phyloP scores from a whole-genome alignment of 441 rosid genomes.

The Breynia disticha region DNA sequence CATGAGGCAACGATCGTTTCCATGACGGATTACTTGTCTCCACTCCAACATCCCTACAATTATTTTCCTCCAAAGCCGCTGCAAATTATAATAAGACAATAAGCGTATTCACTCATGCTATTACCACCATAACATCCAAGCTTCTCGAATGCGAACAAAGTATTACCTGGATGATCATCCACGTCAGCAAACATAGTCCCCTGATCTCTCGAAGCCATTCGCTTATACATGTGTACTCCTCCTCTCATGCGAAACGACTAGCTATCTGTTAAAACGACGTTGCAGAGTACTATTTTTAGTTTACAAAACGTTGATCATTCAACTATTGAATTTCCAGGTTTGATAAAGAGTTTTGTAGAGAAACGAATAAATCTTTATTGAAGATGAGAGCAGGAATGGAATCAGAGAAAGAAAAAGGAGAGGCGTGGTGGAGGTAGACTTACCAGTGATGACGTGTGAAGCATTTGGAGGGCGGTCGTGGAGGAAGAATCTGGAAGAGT shows the following conservation, averaged over 20 bases:
- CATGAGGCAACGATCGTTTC: constrained; percentile 48
- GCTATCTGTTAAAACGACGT: too few relatives aligned
- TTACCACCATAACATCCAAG: background rate
- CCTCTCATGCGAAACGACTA: constrained; percentile 40
- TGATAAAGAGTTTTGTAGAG: too few relatives aligned
- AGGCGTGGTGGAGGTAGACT: too few relatives aligned
- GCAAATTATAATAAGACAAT: constrained; percentile 24
- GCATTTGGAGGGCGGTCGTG: too few relatives aligned
- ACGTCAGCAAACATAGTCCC: constrained; percentile 21
- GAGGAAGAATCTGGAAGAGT: too few relatives aligned
- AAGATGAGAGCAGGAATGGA: too few relatives aligned
- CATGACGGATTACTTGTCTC: constrained; percentile 47
- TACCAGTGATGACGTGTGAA: too few relatives aligned
- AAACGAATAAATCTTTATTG: too few relatives aligned
- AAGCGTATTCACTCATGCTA: constrained; percentile 10
- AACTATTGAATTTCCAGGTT: too few relatives aligned
- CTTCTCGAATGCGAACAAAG: background rate
- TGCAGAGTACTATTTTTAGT: too few relatives aligned
- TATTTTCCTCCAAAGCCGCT: constrained; percentile 30
- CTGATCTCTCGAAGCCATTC: constrained; percentile 43
- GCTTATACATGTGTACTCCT: constrained; percentile 37
- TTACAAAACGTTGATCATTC: too few relatives aligned
- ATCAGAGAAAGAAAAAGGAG: too few relatives aligned
- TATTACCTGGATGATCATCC: constrained; percentile 43
- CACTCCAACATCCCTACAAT: constrained; percentile 20